Evolutionary conservation across 73 alveolate species (phyloP).

Genomic region (Urostyla sp.): DNA sequence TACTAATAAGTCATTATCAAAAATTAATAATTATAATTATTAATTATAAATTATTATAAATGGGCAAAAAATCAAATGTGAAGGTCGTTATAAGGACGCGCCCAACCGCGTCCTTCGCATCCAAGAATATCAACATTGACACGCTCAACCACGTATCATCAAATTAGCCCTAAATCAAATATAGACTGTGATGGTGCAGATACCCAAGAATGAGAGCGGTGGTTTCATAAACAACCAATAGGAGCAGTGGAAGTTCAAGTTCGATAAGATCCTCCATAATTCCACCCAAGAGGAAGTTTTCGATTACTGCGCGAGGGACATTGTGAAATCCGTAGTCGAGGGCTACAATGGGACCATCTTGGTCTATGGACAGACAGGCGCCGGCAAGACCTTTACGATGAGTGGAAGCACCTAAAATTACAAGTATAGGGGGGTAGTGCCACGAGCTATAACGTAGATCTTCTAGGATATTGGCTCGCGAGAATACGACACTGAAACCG

Average conservation of each 20-base stretch:
- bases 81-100: conserved; percentile 95
- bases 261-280: conserved; percentile 96
- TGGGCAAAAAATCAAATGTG: conserved; percentile 88
- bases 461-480: conserved; percentile 52
- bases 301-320: conserved; percentile 70
- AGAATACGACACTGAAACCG: conserved; percentile 23
- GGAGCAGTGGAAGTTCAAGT: conserved; percentile 98
- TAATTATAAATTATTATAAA: conserved; percentile 7
- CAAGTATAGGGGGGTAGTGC: conserved; percentile 92
- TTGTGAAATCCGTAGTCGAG: conserved; percentile 83
- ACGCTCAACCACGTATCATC: conserved; percentile 43
- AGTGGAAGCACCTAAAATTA: conserved; percentile 34
- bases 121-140: conserved; percentile 87
- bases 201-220: conserved; percentile 57
- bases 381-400: conserved; percentile 58
- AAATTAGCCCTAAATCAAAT: not conserved
- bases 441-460: conserved; percentile 95
- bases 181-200: conserved; percentile 24
- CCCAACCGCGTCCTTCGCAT: conserved; percentile 97
- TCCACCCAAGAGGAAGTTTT: conserved; percentile 84
- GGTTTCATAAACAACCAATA: conserved; percentile 96
- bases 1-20: not conserved
- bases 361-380: conserved; percentile 55
- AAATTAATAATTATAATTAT: not conserved
- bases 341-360: conserved; percentile 68